phyloP scores from a whole-genome alignment of 441 rosid species.

The Erodium moschatum region DNA sequence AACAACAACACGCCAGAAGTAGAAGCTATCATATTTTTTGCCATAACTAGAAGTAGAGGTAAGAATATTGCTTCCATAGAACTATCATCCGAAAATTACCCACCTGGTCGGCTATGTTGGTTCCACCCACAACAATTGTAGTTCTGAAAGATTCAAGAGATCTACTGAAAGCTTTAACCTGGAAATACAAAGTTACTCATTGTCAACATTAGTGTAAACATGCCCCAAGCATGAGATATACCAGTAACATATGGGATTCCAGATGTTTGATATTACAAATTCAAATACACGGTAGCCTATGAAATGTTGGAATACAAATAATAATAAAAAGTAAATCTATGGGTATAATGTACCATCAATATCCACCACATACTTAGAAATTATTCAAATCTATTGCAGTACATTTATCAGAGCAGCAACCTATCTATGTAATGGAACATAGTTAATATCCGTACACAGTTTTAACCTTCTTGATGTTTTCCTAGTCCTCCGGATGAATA shows the following conservation, averaged over 20 bases:
- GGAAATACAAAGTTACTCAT: not conserved
- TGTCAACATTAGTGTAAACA: not conserved
- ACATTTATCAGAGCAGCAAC: too few relatives aligned
- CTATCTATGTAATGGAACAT: too few relatives aligned
- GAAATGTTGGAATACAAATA: too few relatives aligned
- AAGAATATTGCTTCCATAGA: not conserved
- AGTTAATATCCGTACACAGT: too few relatives aligned
- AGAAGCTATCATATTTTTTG: not conserved
- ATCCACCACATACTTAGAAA: too few relatives aligned
- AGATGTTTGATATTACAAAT: too few relatives aligned
- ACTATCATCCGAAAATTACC: not conserved
- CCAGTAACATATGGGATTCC: not conserved
- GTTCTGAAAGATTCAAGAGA: conserved; percentile 33
- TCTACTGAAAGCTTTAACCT: conserved; percentile 34
- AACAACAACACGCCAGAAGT: not conserved
- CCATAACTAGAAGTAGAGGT: not conserved
- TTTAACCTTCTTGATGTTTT: too few relatives aligned
- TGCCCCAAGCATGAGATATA: not conserved
- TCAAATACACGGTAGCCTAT: too few relatives aligned
- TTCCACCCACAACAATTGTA: conserved; percentile 36
- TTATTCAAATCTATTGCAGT: too few relatives aligned
- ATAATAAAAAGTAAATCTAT: too few relatives aligned
- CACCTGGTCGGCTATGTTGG: conserved; percentile 33
- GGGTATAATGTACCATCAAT: too few relatives aligned
- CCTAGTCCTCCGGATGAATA: too few relatives aligned